Base-by-base conservation (phyloP, 2,329 filamentous ascomycete species). In the Polytolypa hystricis region DNA sequence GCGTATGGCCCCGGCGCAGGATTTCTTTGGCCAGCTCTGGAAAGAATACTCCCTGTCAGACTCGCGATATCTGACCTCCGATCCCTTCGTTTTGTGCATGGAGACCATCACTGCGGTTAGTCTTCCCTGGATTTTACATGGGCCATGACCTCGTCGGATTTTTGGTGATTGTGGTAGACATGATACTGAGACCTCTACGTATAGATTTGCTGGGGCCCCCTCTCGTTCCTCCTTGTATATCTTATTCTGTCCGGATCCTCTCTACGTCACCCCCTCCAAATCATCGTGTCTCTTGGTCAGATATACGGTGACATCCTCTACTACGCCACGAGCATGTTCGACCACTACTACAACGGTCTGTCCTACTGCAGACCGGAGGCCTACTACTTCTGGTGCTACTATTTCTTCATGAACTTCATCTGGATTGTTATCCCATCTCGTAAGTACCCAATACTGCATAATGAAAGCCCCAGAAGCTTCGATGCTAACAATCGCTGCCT, bases 11-110 rank as follows among this genome's bases (percentile, higher is more conserved):
- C 65, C 71, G 8, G 74, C 74, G 41, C 79, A 85, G 54, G 77
- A 79, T 37, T 62, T 91, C 5, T 80, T 87, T 39, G 84, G 80
- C 2, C 84, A 94, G 64, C 67, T 93, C 30, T 94, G 86, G 86
- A 94, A 94, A 55, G 86, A 94, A 60, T 94, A 94, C 56, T 72
- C 83, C 3, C 70, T 87, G 21, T 87, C 83, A 2, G 86, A 94
- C 62, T 93, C 85, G 37, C 73, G 86, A 29, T 94, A 94, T 53
- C 65, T 94, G 48, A 86, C 80, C 2, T 77, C 78, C 12, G 82
- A 91, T 53, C 71, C 79, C 1, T 86, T 93, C 50, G 85, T 91
- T 48, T 66, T 93, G n/a, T 87, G 82, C 56, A 79, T 93, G 58
- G 86, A 94, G 67, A 76, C 72, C 12, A 75, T 93, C 43, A 93